Evolutionary conservation across 1,139 yeast genomes (phyloP).

Genomic region (Saccharomyces hybrid): DNA sequence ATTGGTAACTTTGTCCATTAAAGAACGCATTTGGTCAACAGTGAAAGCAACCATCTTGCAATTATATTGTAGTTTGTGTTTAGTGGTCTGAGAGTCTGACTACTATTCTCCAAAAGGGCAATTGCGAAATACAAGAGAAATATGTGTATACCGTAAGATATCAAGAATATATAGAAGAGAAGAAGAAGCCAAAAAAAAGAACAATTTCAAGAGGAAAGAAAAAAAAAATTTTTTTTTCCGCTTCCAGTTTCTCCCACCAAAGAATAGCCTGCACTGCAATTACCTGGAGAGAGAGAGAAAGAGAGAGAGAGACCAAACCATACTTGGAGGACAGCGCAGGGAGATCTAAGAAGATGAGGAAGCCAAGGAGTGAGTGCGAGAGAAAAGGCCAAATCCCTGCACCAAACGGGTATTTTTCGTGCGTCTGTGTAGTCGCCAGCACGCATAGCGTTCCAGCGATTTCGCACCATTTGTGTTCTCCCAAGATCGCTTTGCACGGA

Average conservation of each 20-base stretch:
- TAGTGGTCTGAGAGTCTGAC: slow-evolving; percentile 5
- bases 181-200: neutral
- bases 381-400: neutral
- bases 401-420: too few species aligned
- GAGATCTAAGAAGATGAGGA: neutral
- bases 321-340: neutral
- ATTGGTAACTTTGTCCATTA: slow-evolving; percentile 99
- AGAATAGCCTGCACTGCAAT: neutral
- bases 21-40: slow-evolving; percentile 85
- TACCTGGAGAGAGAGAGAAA: neutral
- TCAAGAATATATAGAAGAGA: neutral
- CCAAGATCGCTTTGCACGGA: neutral
- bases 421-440: neutral
- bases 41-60: slow-evolving; percentile 37
- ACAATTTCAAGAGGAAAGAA: neutral
- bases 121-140: neutral
- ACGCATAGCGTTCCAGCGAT: neutral
- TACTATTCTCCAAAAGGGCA: neutral
- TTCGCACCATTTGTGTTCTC: neutral
- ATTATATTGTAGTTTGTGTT: slow-evolving; percentile 7
- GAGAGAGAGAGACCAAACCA: neutral
- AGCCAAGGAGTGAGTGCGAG: neutral
- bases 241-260: neutral
- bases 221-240: neutral
- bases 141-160: neutral